Evolutionary conservation across 2,329 filamentous ascomycete genomes (phyloP), one percentile per base, ranked within the genome.

Genomic region (Xylariaceae sp.): DNA sequence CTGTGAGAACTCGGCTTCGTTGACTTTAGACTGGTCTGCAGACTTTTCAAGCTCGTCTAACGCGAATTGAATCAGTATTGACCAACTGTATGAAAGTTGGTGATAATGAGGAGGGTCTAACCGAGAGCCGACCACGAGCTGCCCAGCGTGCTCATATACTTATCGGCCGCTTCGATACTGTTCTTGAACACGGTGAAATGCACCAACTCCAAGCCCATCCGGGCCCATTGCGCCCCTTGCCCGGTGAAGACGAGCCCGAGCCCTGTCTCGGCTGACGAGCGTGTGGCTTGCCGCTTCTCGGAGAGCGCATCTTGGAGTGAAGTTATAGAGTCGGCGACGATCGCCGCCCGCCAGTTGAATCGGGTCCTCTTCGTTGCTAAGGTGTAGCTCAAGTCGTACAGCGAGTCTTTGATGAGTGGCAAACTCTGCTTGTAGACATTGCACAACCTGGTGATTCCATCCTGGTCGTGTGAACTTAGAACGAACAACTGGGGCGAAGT

Each of bases 221-320:
- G 68, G 2, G 71, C 65, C 74, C 77, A 80, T 45, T 80, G 78
- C 0, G 77, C 76, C 2, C 78, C 78, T 53, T 80, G 78, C 4
- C 78, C 78, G 0, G 76, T 79, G 65, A 79, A 80, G 21, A 76
- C 65, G 43, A 70, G 66, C 2, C 40, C 58, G 21, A 61, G 45
- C n/a, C 53, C 45, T 29, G 59, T 16, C 4, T 58, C 40, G 3
- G 40, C 21, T 6, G 29, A 26, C 11, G 29, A 17, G 11, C 58
- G 58, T 11, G 31, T 58, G 2, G 40, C 36, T 34, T 49, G 17
- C 3, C 11, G 26, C 34, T 57, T 60, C 21, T 49, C 48, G 3
- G 28, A 8, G 6, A 58, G 23, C 12, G 44, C 44, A 12, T 48
- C 37, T 53, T 26, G 26, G n/a, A 60, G 31, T 3, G 39, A 46